Percentiles rank a stretch among this genome's conserved stretches.
phyloP scores from a whole-genome alignment of 2,329 filamentous ascomycete species.

The Colletotrichum sp. region DNA sequence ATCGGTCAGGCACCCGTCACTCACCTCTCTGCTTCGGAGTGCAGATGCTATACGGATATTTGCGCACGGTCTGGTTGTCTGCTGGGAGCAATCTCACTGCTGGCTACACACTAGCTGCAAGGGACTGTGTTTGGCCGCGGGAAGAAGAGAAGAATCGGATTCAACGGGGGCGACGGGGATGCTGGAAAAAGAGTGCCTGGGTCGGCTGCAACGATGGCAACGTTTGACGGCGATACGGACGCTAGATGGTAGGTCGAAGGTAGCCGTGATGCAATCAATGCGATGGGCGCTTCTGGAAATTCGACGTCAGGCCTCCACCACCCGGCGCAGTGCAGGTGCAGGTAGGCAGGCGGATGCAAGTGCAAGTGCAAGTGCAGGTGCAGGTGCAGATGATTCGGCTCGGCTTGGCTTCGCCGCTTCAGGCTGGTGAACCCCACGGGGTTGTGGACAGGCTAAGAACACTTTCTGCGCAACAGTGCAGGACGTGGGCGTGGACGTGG shows the following conservation, averaged over 20 bases:
- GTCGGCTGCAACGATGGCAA: background rate
- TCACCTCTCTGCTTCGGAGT: background rate
- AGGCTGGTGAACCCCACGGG: conserved; percentile 16
- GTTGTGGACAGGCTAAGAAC: background rate
- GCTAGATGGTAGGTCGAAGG: background rate
- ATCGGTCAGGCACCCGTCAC: background rate
- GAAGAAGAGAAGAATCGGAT: background rate
- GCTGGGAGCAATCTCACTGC: background rate
- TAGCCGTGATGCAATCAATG: conserved; percentile 14
- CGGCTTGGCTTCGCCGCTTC: background rate
- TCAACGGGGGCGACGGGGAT: background rate
- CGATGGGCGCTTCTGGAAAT: conserved; percentile 8
- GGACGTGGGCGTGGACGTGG: background rate
- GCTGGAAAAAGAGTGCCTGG: background rate
- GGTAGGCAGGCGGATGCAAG: background rate
- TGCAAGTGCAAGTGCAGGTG: background rate
- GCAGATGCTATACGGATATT: background rate
- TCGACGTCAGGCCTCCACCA: conserved; percentile 9
- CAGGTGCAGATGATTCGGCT: background rate
- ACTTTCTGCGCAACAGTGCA: background rate
- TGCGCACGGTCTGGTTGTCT: background rate
- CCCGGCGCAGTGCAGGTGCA: background rate
- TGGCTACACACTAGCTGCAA: background rate
- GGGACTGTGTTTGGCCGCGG: background rate
- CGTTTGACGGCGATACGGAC: background rate